These are phyloP conservation scores for Myxozyma melibiosi DNA, from an alignment of 805 yeast species.

Conservation along the genomic window DNA sequence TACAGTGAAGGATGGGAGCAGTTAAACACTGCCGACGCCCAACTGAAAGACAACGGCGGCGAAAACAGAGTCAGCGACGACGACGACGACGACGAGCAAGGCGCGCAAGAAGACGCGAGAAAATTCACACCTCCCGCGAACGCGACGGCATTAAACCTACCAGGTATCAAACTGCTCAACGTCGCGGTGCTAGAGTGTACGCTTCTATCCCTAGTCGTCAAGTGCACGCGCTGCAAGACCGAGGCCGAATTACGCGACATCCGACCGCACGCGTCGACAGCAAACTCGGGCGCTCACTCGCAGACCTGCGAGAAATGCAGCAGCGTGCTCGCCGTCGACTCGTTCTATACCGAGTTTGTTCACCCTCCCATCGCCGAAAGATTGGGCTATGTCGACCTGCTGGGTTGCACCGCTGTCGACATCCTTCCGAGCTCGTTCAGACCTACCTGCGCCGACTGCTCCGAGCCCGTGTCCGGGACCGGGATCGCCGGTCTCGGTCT, in stretches of 20 bases:
- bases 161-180: constrained; percentile 40
- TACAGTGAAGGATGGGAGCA: constrained; percentile 40
- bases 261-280: constrained; percentile 41
- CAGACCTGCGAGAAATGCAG: constrained; percentile 43
- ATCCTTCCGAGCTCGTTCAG: constrained; percentile 43
- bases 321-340: constrained; percentile 41
- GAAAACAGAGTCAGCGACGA: not conserved
- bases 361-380: constrained; percentile 36
- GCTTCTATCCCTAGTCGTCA: constrained; percentile 42
- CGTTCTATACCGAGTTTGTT: constrained; percentile 43
- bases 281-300: constrained; percentile 35
- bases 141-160: constrained; percentile 44
- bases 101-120: not conserved
- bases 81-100: not conserved
- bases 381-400: constrained; percentile 45
- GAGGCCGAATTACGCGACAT: constrained; percentile 42
- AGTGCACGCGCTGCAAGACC: constrained; percentile 45
- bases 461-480: constrained; percentile 33
- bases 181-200: constrained; percentile 43
- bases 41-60: not conserved
- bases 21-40: constrained; percentile 23
- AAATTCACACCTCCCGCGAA: constrained; percentile 21
- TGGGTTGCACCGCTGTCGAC: constrained; percentile 45
- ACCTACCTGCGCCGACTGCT: constrained; percentile 46
- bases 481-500: constrained; percentile 42